phyloP scores from a whole-genome alignment of 352 stramenopile genomes.

The Plasmopara muralis region DNA sequence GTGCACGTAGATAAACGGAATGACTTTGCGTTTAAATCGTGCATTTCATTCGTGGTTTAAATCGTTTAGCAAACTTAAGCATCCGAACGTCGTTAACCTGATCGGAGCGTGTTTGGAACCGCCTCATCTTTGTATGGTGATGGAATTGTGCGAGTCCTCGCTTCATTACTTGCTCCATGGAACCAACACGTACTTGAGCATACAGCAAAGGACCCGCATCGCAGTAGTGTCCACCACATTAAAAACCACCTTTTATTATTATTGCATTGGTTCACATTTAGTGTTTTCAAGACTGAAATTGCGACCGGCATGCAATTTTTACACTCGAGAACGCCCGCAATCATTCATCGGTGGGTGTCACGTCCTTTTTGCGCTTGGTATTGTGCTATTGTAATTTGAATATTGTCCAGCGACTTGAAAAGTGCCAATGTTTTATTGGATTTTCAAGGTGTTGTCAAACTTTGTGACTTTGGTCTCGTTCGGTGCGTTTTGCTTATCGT shows the following conservation, averaged over 20 bases:
- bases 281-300: conserved; percentile 48
- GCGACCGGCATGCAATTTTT: conserved; percentile 85
- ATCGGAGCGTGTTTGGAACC: conserved; percentile 69
- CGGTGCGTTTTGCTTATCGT: conserved; percentile 21
- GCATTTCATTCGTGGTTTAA: neutral
- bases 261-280: neutral
- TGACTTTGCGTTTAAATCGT: neutral
- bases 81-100: conserved; percentile 72
- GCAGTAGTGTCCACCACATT: conserved; percentile 20
- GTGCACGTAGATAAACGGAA: neutral
- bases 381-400: neutral
- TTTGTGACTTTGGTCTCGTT: conserved; percentile 90
- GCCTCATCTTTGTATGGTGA: conserved; percentile 76
- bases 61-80: conserved; percentile 40
- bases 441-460: conserved; percentile 61
- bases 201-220: conserved; percentile 45
- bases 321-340: conserved; percentile 63
- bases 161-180: conserved; percentile 58
- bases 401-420: conserved; percentile 73
- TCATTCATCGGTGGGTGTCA: conserved; percentile 72
- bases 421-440: conserved; percentile 85
- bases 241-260: neutral
- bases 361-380: neutral
- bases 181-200: conserved; percentile 43
- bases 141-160: conserved; percentile 69